Base-by-base conservation (phyloP, 2,329 filamentous ascomycete species). In the Cladosporium sp. region DNA sequence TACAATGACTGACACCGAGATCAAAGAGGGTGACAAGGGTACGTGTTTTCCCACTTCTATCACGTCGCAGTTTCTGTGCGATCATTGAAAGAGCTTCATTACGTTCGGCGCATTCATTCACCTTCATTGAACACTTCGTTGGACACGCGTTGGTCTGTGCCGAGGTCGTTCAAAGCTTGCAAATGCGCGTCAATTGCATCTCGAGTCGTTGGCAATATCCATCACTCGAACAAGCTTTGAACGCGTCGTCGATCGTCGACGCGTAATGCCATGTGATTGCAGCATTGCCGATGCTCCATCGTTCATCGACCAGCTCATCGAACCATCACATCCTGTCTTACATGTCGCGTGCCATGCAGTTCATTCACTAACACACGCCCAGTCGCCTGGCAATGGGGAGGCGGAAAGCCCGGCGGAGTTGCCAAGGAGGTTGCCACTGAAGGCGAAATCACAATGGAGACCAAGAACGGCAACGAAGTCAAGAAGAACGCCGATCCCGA, bases 381-480 rank as follows among this genome's bases (percentile, higher is more conserved):
- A 89, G 88, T 89, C 71, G 86, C 86, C 66, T 89, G 87, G 87
- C 81, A 83, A 73, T 89, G 86, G 86, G 80, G 81, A 65, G 80
- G 81, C 65, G 81, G 83, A 64, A 77, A 82, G 25, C 87, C 87
- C 1, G 79, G 80, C 60, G 88, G 87, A 66, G 84, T 81, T 53
- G 86, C 86, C 64, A 81, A 81, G 68, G 84, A 85, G 77, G 81
- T 79, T 67, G 83, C 86, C 75, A 81, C 83, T 32, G 77, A 87
- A 43, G 87, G 86, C 76, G 83, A 88, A 71, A 77, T 89, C 60
- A 81, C 84, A 58, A 86, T 89, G 71, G 81, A 85, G 71, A 86
- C 86, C 51, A 84, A 89, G 72, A 80, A 79, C 59, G 87, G 87
- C 70, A 90, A 89, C 75, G 86, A 83, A 30, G 84, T 89, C 75